A percentile compares a stretch with the other conserved stretches of the same genome.
Evolutionary conservation across 257 asterid species (phyloP).

Genomic region (Cinchona pubescens): DNA sequence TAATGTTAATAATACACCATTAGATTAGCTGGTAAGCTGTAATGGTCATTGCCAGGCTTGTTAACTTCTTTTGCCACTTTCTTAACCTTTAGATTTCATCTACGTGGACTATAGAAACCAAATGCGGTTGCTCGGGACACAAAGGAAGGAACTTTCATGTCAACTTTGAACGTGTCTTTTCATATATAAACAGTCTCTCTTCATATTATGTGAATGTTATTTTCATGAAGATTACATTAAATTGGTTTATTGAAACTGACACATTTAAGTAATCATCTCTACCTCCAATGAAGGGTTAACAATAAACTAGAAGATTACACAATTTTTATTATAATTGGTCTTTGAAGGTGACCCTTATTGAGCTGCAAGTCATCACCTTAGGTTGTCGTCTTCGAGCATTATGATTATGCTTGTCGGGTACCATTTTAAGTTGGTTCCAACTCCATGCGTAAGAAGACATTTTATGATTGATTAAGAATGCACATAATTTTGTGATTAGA

Average conservation of each 20-base stretch:
- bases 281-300: neutral
- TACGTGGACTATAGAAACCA: slow-evolving; percentile 13
- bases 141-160: slow-evolving; percentile 15
- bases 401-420: slow-evolving; percentile 5
- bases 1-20: neutral
- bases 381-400: neutral
- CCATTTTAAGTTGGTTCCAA: slow-evolving; percentile 7
- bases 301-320: neutral
- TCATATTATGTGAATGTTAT: slow-evolving; percentile 14
- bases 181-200: neutral
- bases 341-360: neutral
- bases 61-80: neutral
- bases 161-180: slow-evolving; percentile 12
- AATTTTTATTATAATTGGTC: neutral
- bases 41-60: slow-evolving; percentile 16
- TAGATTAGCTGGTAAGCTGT: slow-evolving; percentile 30
- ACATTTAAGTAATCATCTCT: neutral
- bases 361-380: slow-evolving; percentile 8
- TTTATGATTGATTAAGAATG: neutral
- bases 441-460: neutral
- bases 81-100: neutral
- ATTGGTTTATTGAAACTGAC: slow-evolving; percentile 1
- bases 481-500: neutral
- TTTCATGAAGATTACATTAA: neutral
- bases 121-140: neutral